Evolutionary conservation across 2,329 filamentous ascomycete genomes (phyloP).

Genomic region (Aureobasidium namibiae): DNA sequence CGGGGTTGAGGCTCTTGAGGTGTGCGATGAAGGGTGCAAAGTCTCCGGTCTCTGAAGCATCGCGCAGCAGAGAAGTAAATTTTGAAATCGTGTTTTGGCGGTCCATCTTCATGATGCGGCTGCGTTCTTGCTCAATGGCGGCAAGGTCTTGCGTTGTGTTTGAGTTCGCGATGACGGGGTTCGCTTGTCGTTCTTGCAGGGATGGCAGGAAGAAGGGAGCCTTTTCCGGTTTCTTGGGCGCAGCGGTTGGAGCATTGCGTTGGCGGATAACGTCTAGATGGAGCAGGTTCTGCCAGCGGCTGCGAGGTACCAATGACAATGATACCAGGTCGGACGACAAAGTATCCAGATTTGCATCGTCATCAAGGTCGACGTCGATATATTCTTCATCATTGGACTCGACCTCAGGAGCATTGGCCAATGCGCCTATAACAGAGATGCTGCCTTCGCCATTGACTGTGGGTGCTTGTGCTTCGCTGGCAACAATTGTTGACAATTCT

Average conservation of each 20-base stretch:
- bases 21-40: conserved; percentile 66
- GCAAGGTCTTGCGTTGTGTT: conserved; percentile 24
- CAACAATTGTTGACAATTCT: conserved; percentile 56
- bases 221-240: conserved; percentile 85
- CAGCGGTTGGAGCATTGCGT: conserved; percentile 88
- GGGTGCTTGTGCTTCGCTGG: conserved; percentile 32
- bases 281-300: conserved; percentile 87
- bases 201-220: conserved; percentile 91
- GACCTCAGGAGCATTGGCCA: conserved; percentile 47
- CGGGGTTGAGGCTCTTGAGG: conserved; percentile 72
- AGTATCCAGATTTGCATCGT: conserved; percentile 20
- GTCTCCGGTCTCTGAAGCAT: conserved; percentile 44
- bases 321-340: conserved; percentile 77
- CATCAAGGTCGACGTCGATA: conserved; percentile 36
- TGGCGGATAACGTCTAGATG: conserved; percentile 85
- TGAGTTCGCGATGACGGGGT: conserved; percentile 22
- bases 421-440: conserved; percentile 65
- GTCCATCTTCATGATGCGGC: conserved; percentile 23
- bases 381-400: conserved; percentile 44
- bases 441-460: conserved; percentile 78
- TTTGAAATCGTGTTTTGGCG: conserved; percentile 19
- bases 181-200: conserved; percentile 33
- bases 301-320: conserved; percentile 79
- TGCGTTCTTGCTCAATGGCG: conserved; percentile 25
- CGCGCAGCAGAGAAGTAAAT: conserved; percentile 43